Evolutionary conservation across 208 protist genomes (phyloP).

Genomic region (Crithidia expoeki): DNA sequence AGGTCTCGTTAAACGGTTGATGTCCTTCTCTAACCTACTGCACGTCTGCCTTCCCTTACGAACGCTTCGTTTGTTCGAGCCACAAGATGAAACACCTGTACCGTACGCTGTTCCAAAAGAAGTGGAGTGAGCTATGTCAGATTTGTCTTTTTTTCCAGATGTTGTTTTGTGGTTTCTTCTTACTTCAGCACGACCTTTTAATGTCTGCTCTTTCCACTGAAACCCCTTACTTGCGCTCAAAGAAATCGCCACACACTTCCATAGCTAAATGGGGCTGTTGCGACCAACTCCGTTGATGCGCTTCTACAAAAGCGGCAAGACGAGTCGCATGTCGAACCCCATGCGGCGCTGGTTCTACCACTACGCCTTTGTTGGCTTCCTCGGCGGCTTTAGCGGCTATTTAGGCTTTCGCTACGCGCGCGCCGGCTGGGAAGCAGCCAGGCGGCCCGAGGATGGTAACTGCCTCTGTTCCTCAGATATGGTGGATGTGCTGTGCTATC

Average conservation of each 20-base stretch:
- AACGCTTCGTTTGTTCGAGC: no score
- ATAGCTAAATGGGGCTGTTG: conserved; percentile 27
- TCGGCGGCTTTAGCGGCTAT: conserved; percentile 41
- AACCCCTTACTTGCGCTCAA: no score
- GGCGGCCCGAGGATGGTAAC: conserved; percentile 35
- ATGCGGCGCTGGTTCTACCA: conserved; percentile 82
- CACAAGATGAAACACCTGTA: no score
- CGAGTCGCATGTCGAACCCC: conserved; percentile 51
- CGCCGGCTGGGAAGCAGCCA: conserved; percentile 62
- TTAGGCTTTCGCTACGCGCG: conserved; percentile 50
- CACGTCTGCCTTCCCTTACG: no score
- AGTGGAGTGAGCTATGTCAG: no score
- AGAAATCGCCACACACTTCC: no score
- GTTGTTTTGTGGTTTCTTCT: not conserved
- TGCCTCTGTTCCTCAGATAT: conserved; percentile 58
- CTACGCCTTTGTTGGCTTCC: conserved; percentile 44
- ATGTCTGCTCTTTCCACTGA: no score
- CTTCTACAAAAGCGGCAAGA: conserved; percentile 69
- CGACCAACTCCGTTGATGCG: conserved; percentile 8
- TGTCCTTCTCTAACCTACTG: no score
- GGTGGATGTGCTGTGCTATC: conserved; percentile 65
- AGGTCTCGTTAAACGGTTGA: no score
- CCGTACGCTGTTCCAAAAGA: no score
- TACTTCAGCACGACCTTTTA: no score
- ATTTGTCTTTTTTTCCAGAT: not conserved